phyloP scores from a whole-genome alignment of 129 eudicot genomes.

The Pseudognaphalium luteoalbum region DNA sequence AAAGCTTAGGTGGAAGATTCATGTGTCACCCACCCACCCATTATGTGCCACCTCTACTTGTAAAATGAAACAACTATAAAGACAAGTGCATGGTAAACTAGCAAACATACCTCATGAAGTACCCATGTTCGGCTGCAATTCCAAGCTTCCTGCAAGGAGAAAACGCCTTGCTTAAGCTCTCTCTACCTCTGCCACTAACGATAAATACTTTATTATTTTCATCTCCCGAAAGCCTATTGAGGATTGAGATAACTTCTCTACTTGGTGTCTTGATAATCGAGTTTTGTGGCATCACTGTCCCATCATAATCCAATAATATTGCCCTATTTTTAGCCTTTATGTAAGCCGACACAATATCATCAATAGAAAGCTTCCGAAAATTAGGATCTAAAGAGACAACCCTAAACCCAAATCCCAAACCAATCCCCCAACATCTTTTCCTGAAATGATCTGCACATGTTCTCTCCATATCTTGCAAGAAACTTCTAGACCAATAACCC shows the following conservation, averaged over 20 bases:
- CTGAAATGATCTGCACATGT: constrained; percentile 80
- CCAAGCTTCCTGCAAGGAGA: constrained; percentile 81
- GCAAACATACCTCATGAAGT: constrained; percentile 68
- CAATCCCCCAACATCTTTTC: constrained; percentile 86
- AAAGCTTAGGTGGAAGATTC: no score
- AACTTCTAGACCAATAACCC: constrained; percentile 85
- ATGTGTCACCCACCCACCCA: neutral
- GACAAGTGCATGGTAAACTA: neutral
- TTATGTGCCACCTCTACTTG: neutral
- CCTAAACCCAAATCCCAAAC: constrained; percentile 84
- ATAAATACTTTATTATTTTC: constrained; percentile 68
- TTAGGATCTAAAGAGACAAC: constrained; percentile 86
- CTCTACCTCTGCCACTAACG: constrained; percentile 92
- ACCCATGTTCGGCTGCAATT: constrained; percentile 97
- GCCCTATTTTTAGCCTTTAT: constrained; percentile 64
- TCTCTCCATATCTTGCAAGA: constrained; percentile 89
- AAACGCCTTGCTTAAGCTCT: constrained; percentile 64
- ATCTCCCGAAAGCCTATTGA: constrained; percentile 66
- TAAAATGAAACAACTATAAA: neutral
- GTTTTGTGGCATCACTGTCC: constrained; percentile 88
- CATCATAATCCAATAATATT: constrained; percentile 88
- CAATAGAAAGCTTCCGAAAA: constrained; percentile 77
- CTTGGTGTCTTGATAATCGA: constrained; percentile 68
- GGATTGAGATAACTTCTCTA: constrained; percentile 60
- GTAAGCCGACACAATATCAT: constrained; percentile 69